Base-by-base conservation (phyloP, 768 basidiomycete species). In the Trametes meyenii region DNA sequence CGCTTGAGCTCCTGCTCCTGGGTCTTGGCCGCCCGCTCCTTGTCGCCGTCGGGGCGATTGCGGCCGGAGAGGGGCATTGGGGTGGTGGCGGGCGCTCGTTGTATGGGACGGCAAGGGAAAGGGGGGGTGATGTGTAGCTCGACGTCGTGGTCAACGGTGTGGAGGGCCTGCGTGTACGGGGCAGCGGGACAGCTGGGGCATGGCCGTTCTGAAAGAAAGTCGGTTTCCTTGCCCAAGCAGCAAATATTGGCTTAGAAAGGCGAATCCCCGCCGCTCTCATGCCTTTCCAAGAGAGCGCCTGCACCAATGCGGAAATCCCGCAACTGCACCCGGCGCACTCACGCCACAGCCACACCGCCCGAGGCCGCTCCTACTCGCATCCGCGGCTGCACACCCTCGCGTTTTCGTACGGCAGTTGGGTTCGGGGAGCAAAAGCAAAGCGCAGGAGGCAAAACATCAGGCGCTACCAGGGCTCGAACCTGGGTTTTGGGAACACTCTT, bases 1-100 rank as follows among this genome's bases (percentile, higher is more conserved):
- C 89, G 84, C 75, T 89, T 91, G 74, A 84, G 77, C 68, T 90
- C 89, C 43, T 90, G 79, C 70, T 90, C 89, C 69, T 71, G 70
- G 13, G 67, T 57, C 61, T 60, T 63, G 14, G 57, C 51, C 14
- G 66, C 48, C 16, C 65, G 61, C 33, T 68, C 70, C 59, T 67
- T 69, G 62, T 69, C 68, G 61, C 55, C 60, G 53, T 55, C 60
- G 44, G 60, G 55, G 42, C 68, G 68, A 8, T 50, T 38, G 50
- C 70, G 69, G 52, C 62, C 40, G 16, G 68, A 51, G 55, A 65
- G 66, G 40, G 67, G 66, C 70, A 71, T 69, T 24, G 45, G 24
- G n/a, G 17, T 11, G 35, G 48, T 19, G 4, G 48, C 26, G 42
- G 54, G 60, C 38, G 53, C 38, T 54, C 35, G 58, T 26, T 4